Evolutionary conservation across 2,329 filamentous ascomycete species (phyloP).

Genomic region (Fusarium temperatum): DNA sequence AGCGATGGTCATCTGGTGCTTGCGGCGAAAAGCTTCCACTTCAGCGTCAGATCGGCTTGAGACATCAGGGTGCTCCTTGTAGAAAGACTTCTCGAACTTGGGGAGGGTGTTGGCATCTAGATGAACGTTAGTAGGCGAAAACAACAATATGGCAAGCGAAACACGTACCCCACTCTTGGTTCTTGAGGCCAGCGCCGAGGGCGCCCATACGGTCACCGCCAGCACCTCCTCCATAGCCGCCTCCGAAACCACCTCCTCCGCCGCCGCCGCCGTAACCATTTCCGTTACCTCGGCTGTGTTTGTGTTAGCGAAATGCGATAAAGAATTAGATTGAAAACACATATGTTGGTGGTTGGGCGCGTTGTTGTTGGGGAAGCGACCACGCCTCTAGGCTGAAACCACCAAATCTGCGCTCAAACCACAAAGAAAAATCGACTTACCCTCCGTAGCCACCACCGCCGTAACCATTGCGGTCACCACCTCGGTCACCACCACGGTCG

Average conservation of each 20-base stretch:
- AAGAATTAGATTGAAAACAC: slow-evolving; percentile 1
- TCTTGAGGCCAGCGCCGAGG: slow-evolving; percentile 87
- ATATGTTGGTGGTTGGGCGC: slow-evolving; percentile 11
- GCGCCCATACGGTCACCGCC: slow-evolving; percentile 95
- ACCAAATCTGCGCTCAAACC: slow-evolving; percentile 15
- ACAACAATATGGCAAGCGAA: slow-evolving; percentile 39
- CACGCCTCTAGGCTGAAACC: slow-evolving; percentile 18
- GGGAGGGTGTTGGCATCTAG: slow-evolving; percentile 80
- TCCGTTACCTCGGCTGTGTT: slow-evolving; percentile 57
- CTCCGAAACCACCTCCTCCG: slow-evolving; percentile 49
- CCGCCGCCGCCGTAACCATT: slow-evolving; percentile 49
- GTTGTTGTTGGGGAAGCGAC: slow-evolving; percentile 13
- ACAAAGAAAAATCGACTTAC: slow-evolving; percentile 45
- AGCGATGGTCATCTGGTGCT: slow-evolving; percentile 84
- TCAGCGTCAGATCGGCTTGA: slow-evolving; percentile 77
- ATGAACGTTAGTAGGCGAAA: slow-evolving; percentile 36
- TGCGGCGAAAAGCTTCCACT: slow-evolving; percentile 86
- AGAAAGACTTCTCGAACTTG: slow-evolving; percentile 99
- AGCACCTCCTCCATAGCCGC: slow-evolving; percentile 60
- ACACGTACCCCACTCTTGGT: slow-evolving; percentile 86
- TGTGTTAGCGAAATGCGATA: slow-evolving; percentile 48
- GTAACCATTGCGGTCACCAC: slow-evolving; percentile 53
- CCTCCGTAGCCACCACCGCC: slow-evolving; percentile 51
- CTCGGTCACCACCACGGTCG: slow-evolving; percentile 59
- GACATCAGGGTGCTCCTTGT: slow-evolving; percentile 92